These are phyloP conservation scores for Oidiodendron maius DNA, from an alignment of 495 filamentous ascomycete species.

Conservation along the genomic window DNA sequence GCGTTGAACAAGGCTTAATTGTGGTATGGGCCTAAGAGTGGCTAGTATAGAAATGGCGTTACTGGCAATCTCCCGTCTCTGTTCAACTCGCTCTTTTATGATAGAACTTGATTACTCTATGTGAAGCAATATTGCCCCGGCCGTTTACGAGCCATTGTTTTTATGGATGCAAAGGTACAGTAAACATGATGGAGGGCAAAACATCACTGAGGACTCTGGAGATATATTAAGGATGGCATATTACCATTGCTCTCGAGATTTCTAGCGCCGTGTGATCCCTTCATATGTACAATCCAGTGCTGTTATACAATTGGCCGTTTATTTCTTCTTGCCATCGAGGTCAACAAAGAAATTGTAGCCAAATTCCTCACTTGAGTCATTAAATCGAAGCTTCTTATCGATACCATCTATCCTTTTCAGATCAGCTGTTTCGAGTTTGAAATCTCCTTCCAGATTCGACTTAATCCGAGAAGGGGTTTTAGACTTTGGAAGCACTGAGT, in stretches of 20 bases:
- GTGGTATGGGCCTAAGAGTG: conserved; percentile 4
- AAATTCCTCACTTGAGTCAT: conserved; percentile 49
- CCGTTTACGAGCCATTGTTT: no score
- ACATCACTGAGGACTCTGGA: no score
- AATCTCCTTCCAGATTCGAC: conserved; percentile 53
- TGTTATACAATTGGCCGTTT: conserved; percentile 2
- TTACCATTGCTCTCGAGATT: no score
- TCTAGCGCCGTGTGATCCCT: no score
- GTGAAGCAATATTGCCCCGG: no score
- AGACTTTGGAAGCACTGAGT: conserved; percentile 60
- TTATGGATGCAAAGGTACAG: no score
- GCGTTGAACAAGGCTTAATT: conserved; percentile 7
- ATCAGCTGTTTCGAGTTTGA: conserved; percentile 48
- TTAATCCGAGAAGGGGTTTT: conserved; percentile 48
- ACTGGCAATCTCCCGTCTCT: neutral
- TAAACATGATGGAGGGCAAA: no score
- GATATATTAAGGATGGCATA: no score
- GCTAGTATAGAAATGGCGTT: conserved; percentile 5
- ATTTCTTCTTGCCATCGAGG: conserved; percentile 51
- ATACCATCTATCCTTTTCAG: conserved; percentile 45
- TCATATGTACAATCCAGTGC: no score
- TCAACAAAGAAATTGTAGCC: conserved; percentile 51
- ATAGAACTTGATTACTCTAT: no score
- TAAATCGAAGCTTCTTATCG: conserved; percentile 54
- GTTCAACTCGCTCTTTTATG: neutral